These are phyloP conservation scores for Naegleria fowleri DNA, from an alignment of 208 protist species.

Conservation along the genomic window DNA sequence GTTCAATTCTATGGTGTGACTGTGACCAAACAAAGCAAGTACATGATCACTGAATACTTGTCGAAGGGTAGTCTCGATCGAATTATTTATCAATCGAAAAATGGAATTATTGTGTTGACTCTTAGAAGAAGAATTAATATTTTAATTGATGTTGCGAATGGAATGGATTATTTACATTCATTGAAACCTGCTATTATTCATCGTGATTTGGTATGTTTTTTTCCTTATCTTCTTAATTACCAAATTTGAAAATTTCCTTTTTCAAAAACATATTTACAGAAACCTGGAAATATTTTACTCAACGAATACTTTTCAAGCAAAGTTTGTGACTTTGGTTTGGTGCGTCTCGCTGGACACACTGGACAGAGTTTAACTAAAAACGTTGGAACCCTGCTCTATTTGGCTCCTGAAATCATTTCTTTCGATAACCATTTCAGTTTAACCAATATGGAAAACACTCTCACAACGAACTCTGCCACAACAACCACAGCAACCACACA, in stretches of 20 bases:
- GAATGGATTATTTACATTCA: conserved; percentile 7
- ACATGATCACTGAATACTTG: neutral
- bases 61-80: neutral
- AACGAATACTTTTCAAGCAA: neutral
- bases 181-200: neutral
- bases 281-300: neutral
- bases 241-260: no score
- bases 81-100: neutral
- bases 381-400: neutral
- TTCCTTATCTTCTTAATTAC: no score
- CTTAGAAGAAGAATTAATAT: neutral
- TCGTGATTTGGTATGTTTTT: neutral
- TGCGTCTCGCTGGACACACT: neutral
- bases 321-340: neutral
- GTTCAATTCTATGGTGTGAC: neutral
- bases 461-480: no score
- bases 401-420: neutral
- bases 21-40: neutral
- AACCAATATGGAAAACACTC: no score
- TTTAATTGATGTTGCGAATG: neutral
- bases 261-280: neutral
- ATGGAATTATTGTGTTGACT: neutral
- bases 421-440: neutral
- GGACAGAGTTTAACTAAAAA: neutral
- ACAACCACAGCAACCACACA: no score